These are phyloP conservation scores for Tetrapisispora nanseiensis DNA, from an alignment of 805 yeast species.

Conservation along the genomic window DNA sequence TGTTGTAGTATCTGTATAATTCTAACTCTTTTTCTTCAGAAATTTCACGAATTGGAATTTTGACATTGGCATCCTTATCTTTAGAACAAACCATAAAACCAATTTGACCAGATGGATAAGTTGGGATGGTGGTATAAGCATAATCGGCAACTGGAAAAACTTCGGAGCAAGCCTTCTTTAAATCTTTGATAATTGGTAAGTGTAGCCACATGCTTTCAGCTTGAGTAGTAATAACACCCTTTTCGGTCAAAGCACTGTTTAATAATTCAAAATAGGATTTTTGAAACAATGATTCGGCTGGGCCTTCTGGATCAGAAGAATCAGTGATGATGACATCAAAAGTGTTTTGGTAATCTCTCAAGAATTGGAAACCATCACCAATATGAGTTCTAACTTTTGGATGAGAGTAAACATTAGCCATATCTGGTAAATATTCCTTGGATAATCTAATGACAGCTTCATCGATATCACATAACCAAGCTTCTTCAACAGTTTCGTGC, in stretches of 20 bases:
- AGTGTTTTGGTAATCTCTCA: conserved; percentile 71
- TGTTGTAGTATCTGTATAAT: conserved; percentile 73
- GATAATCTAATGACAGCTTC: conserved; percentile 84
- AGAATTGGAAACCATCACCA: conserved; percentile 96
- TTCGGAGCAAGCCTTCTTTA: conserved; percentile 70
- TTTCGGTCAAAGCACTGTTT: conserved; percentile 77
- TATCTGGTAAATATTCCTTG: conserved; percentile 76
- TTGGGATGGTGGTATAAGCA: conserved; percentile 88
- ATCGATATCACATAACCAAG: conserved; percentile 89
- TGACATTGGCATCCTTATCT: conserved; percentile 54
- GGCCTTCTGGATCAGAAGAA: conserved; percentile 97
- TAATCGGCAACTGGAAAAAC: conserved; percentile 90
- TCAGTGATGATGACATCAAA: conserved; percentile 95
- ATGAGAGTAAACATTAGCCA: conserved; percentile 75
- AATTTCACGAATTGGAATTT: conserved; percentile 58
- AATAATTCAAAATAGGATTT: conserved; percentile 81
- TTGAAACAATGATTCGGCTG: conserved; percentile 90
- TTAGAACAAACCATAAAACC: conserved; percentile 97
- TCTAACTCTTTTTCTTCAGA: conserved; percentile 51
- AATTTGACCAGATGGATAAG: conserved; percentile 94
- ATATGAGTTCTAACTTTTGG: conserved; percentile 86
- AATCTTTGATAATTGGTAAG: conserved; percentile 68
- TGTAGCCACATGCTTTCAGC: conserved; percentile 95
- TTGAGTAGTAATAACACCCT: conserved; percentile 88
- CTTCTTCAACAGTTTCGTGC: conserved; percentile 78